Conservation (phyloP, 768 basidiomycete genomes). For the Atractiella rhizophila region DNA sequence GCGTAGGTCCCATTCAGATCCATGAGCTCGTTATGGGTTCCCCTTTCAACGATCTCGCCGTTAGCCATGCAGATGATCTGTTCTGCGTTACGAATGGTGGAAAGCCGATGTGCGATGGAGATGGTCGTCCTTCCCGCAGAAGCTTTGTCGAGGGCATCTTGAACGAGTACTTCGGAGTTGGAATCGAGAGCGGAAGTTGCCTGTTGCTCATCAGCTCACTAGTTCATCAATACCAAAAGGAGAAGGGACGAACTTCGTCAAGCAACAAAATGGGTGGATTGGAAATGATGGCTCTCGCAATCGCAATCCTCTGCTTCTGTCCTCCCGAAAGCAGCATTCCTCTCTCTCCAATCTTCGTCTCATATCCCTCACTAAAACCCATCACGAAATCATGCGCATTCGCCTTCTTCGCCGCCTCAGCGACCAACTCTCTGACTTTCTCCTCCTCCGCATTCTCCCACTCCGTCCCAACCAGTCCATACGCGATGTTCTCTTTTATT, state of each 20-base stretch:
- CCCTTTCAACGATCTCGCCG: conserved; percentile 62
- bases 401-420: conserved; percentile 26
- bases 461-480: conserved; percentile 26
- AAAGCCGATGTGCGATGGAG: conserved; percentile 15
- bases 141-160: conserved; percentile 27
- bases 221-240: background rate
- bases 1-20: too few species aligned
- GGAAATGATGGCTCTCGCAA: conserved; percentile 25
- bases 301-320: conserved; percentile 27
- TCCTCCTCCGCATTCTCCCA: conserved; percentile 21
- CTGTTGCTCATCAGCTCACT: background rate
- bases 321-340: conserved; percentile 29
- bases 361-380: conserved; percentile 26
- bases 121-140: conserved; percentile 14
- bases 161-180: conserved; percentile 24
- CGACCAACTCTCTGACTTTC: conserved; percentile 23
- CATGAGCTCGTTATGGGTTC: conserved; percentile 19
- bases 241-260: too few species aligned
- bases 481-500: conserved; percentile 27
- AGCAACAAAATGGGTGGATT: conserved; percentile 23
- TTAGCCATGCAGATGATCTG: conserved; percentile 79
- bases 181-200: conserved; percentile 27
- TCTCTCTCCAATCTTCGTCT: conserved; percentile 25
- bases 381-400: conserved; percentile 29
- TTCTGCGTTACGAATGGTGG: conserved; percentile 35